Percentiles rank a stretch among this genome's conserved stretches.
These are phyloP conservation scores for Tulasnella sp. DNA, from an alignment of 768 basidiomycete species.

Conservation along the genomic window DNA sequence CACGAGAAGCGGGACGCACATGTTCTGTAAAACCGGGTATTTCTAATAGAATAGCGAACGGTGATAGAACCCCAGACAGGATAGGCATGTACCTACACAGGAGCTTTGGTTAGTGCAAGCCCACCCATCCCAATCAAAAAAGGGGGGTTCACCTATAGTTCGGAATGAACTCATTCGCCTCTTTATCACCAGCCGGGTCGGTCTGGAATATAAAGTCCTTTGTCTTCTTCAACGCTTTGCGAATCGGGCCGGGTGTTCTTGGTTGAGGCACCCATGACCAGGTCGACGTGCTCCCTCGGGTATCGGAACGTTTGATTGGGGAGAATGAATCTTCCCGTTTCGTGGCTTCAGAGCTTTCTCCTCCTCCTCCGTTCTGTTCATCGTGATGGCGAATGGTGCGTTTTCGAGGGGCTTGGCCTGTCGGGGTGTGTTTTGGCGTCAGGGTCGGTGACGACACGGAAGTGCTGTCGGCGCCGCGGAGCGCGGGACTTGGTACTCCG, in stretches of 20 bases:
- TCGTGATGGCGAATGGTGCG: neutral
- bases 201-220: constrained; percentile 27
- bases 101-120: constrained; percentile 41
- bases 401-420: neutral
- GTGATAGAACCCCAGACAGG: constrained; percentile 28
- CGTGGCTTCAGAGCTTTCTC: neutral
- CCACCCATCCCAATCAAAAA: constrained; percentile 61
- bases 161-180: constrained; percentile 41
- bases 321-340: neutral
- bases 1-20: constrained; percentile 46
- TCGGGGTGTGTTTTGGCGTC: neutral
- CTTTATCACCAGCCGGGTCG: constrained; percentile 16
- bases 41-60: constrained; percentile 72
- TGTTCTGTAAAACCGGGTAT: constrained; percentile 74
- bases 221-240: neutral
- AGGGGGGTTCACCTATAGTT: constrained; percentile 62
- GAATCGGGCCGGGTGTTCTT: neutral
- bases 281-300: neutral
- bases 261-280: neutral
- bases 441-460: neutral
- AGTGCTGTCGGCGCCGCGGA: neutral
- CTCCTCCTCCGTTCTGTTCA: neutral
- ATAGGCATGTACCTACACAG: constrained; percentile 27
- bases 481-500: neutral
- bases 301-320: neutral